A percentile compares a stretch with the other conserved stretches of the same genome.
These are phyloP conservation scores for Trichaptum fuscoviolaceum DNA, from an alignment of 768 basidiomycete genomes.

Conservation along the genomic window DNA sequence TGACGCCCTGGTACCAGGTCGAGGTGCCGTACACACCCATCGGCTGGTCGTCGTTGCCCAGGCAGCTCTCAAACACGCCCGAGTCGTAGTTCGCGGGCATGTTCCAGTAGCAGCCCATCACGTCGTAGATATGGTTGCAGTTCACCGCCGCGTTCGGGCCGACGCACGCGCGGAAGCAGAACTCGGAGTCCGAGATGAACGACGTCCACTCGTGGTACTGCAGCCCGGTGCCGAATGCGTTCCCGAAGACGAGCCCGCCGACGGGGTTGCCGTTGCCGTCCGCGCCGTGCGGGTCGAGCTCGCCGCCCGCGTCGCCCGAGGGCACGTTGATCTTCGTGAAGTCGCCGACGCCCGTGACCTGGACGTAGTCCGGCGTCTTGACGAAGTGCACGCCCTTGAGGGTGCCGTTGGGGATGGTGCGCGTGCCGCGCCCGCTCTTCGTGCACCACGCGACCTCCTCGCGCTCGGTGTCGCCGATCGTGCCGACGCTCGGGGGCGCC, in stretches of 20 bases:
- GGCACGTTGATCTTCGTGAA: constrained; percentile 35
- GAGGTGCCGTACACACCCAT: constrained; percentile 34
- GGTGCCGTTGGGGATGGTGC: constrained; percentile 37
- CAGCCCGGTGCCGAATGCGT: constrained; percentile 29
- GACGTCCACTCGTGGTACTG: constrained; percentile 43
- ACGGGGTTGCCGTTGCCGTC: constrained; percentile 33
- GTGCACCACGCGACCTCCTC: constrained; percentile 30
- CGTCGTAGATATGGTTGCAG: constrained; percentile 39
- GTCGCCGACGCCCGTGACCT: constrained; percentile 35
- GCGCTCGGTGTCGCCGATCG: constrained; percentile 23
- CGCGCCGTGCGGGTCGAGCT: constrained; percentile 40
- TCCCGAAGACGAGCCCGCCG: constrained; percentile 36
- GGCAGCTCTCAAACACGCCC: constrained; percentile 36
- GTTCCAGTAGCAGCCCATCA: constrained; percentile 26
- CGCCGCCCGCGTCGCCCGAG: constrained; percentile 33
- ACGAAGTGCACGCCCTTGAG: constrained; percentile 36
- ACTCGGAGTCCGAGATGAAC: constrained; percentile 37
- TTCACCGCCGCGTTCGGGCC: constrained; percentile 27
- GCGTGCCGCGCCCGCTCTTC: constrained; percentile 34
- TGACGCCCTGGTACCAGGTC: constrained; percentile 34
- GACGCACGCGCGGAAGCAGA: constrained; percentile 38
- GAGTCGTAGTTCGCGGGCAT: constrained; percentile 30
- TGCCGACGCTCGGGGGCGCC: constrained; percentile 16
- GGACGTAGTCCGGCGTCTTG: constrained; percentile 39
- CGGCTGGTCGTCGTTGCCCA: constrained; percentile 32